Base-by-base conservation (phyloP, 2,329 filamentous ascomycete genomes). In the Claviceps digitariae region DNA sequence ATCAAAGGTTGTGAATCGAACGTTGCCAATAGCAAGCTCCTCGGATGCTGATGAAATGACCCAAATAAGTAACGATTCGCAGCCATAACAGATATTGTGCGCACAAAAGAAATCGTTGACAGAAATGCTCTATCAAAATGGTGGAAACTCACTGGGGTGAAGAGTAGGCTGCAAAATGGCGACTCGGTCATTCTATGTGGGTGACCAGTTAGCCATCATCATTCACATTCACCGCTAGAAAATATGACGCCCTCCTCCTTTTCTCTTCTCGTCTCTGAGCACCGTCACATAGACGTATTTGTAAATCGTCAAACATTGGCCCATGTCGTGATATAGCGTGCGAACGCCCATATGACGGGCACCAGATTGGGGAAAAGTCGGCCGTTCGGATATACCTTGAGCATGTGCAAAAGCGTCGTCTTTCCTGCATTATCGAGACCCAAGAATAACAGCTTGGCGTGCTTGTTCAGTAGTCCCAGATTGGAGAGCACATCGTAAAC, bases 361-460 rank as follows among this genome's bases (percentile, higher is more conserved):
- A 43, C 21, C 51, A 20, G 31, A 34, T 29, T n/a, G 9, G 9
- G 12, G 12, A 17, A 27, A 8, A 2, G 15, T 41, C 31, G n/a
- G 41, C 17, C 25, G 15, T 51, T 51, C 25, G 44, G 3, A 29
- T 79, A 64, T 71, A 90, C 86, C 86, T 95, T 95, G 72, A 95
- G 73, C 90, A 95, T 95, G 73, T 95, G 90, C 67, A 95, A 75
- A 62, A 95, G 76, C 46, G 90, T 95, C 52, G 90, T 95, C 79
- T 95, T 95, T 72, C 90, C 90, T 51, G 90, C 90, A 74, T 95
- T 95, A 70, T 95, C 90, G 57, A 95, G 84, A 62, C 90, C 90
- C 59, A 95, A 82, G 75, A 95, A 95, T 55, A 95, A 81, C 56
- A 95, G 81, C 81, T 95, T 95, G 65, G 89, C 90, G 71, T 95